Evolutionary conservation across 73 alveolate genomes (phyloP).

Genomic region (Paraurostyla sp.): DNA sequence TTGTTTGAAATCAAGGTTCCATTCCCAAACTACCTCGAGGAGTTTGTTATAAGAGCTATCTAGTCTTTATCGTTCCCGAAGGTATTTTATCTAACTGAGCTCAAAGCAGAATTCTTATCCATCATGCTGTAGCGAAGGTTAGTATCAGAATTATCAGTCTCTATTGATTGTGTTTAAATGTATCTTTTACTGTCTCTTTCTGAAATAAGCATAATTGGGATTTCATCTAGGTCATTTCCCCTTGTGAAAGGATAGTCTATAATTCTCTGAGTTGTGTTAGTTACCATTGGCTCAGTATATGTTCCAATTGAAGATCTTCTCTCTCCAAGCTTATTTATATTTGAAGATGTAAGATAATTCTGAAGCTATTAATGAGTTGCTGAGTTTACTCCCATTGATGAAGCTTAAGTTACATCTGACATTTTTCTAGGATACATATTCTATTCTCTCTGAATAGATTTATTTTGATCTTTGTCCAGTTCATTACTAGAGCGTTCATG

Average conservation of each 20-base stretch:
- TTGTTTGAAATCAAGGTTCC: not conserved
- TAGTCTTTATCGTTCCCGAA: no score
- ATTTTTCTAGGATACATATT: not conserved
- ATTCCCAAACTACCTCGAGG: not conserved
- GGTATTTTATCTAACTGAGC: not conserved
- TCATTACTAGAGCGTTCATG: not conserved
- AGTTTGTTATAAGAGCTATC: no score
- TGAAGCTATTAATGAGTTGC: not conserved
- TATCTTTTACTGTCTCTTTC: constrained; percentile 23
- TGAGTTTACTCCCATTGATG: not conserved
- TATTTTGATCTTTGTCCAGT: not conserved
- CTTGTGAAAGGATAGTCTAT: not conserved
- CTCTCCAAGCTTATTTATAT: not conserved
- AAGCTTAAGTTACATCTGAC: constrained; percentile 7
- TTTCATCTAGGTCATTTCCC: not conserved
- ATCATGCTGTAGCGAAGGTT: no score
- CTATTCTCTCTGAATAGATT: not conserved
- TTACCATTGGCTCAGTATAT: not conserved
- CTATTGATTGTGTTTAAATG: not conserved
- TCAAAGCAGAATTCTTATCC: not conserved
- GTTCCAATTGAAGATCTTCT: constrained; percentile 2
- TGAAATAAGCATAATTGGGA: not conserved
- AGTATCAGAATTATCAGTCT: not conserved
- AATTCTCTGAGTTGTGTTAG: not conserved
- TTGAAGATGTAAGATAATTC: not conserved